Base-by-base conservation (phyloP, 2,329 filamentous ascomycete species). In the Cytospora schulzeri region DNA sequence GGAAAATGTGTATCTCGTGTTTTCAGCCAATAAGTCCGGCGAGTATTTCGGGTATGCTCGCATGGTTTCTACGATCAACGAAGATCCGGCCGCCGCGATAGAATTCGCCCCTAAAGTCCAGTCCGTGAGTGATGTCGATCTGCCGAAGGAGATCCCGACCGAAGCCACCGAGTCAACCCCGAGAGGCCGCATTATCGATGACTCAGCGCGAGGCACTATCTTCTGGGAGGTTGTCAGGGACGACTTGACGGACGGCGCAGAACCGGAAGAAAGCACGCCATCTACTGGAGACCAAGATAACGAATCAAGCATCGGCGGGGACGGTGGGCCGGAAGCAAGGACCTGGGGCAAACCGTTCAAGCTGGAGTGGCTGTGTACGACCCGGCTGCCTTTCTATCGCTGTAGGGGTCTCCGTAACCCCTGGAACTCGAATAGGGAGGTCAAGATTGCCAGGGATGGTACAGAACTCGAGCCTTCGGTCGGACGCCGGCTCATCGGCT, bases 1-100 rank as follows among this genome's bases (percentile, higher is more conserved):
- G 17, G 91, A 96, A 60, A 91, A 90, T 71, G 93, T 98, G 1
- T 97, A 93, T 72, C 81, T 98, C 33, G 87, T 98, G 17, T 98
- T 98, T 75, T 98, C 94, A 1, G 94, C 94, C 15, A 98, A 98
- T 76, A 97, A 97, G 73, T 97, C 94, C 0, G 94, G 94, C 15
- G 94, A 97, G 76, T 98, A 97, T 73, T 97, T 95, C 77, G 94
- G 94, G 24, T 97, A 96, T 73, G 94, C 93, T 24, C 88, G 91
- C 45, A 98, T 98, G 94, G 80, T 83, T 12, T 97, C 94, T 26
- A 81, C 88, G 4, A 96, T 97, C 71, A 88, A 90, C 70, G 85
- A 93, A 62, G 91, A 96, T 69, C 87, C 89, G 14, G 83, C 83
- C 0, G 85, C 88, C 1, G 86, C 88, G 0, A 86, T 91, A 57